These are phyloP conservation scores for Terana coerulea DNA, from an alignment of 768 basidiomycete genomes.

Conservation along the genomic window DNA sequence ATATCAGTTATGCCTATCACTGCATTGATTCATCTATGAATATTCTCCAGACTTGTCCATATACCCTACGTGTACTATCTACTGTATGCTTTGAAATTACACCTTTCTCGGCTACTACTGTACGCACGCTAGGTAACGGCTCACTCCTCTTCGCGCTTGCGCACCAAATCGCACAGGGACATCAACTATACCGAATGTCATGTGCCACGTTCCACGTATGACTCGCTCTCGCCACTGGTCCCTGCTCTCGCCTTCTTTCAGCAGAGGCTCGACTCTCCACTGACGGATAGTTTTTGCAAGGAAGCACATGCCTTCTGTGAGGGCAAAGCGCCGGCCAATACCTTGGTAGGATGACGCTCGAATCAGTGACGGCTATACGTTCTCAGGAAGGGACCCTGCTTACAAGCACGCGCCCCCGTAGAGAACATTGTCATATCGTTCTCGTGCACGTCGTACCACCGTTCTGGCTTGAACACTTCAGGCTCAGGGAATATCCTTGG, in stretches of 20 bases:
- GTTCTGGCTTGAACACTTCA: conserved; percentile 7
- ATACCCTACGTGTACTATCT: too few relatives aligned
- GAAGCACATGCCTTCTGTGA: conserved; percentile 3
- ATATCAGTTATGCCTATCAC: too few relatives aligned
- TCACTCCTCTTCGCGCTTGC: too few relatives aligned
- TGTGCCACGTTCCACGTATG: background rate
- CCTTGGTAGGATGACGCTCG: background rate
- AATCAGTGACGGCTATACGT: background rate
- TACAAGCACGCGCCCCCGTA: conserved; percentile 4
- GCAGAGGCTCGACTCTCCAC: background rate
- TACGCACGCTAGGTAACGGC: too few relatives aligned
- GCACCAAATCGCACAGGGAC: background rate
- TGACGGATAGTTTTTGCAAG: background rate
- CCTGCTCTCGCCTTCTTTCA: conserved; percentile 1
- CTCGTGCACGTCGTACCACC: conserved; percentile 6
- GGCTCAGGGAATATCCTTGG: conserved; percentile 3
- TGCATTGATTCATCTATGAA: too few relatives aligned
- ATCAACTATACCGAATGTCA: conserved; percentile 1
- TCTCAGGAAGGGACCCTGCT: background rate
- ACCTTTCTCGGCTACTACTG: too few relatives aligned
- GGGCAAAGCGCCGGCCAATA: conserved; percentile 6
- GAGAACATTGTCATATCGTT: conserved; percentile 11
- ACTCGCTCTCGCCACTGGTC: conserved; percentile 4
- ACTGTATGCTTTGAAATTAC: too few relatives aligned
- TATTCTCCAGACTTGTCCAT: too few relatives aligned